phyloP scores from a whole-genome alignment of 176 grass and related monocot species.

The Musa schizocarpa region DNA sequence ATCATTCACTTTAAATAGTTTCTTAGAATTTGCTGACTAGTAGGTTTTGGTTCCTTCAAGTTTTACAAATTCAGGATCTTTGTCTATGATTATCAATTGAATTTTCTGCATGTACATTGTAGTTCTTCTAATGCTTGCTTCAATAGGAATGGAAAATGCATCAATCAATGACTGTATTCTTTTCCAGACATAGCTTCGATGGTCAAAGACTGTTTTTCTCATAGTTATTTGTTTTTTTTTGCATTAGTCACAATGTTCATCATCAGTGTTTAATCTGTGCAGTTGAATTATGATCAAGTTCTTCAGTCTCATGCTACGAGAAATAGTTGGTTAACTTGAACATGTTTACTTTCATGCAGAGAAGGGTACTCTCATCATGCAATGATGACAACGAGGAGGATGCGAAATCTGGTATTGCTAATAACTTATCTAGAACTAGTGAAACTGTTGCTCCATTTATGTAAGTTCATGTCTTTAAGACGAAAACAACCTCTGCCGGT shows the following conservation, averaged over 20 bases:
- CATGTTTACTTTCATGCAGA: background rate
- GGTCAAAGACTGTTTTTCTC: no score
- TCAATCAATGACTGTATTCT: no score
- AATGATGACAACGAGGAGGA: background rate
- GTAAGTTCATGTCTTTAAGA: background rate
- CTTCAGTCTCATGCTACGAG: background rate
- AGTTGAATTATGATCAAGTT: background rate
- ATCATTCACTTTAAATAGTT: background rate
- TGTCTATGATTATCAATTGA: background rate
- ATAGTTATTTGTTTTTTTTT: no score
- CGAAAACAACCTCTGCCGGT: background rate
- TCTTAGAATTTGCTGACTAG: background rate
- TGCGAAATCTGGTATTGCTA: background rate
- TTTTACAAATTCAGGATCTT: background rate
- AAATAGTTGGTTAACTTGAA: background rate
- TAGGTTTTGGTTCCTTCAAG: background rate
- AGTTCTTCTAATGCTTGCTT: background rate
- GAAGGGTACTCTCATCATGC: conserved; percentile 1
- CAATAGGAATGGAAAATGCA: no score
- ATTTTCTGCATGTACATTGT: background rate
- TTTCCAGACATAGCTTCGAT: no score
- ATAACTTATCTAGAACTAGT: background rate
- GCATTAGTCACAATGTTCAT: no score
- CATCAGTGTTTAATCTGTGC: background rate
- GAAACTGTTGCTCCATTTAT: conserved; percentile 7